A percentile compares a stretch with the other conserved stretches of the same genome.
phyloP scores from a whole-genome alignment of 1,284 basidiomycete species.

The Somion occarium region DNA sequence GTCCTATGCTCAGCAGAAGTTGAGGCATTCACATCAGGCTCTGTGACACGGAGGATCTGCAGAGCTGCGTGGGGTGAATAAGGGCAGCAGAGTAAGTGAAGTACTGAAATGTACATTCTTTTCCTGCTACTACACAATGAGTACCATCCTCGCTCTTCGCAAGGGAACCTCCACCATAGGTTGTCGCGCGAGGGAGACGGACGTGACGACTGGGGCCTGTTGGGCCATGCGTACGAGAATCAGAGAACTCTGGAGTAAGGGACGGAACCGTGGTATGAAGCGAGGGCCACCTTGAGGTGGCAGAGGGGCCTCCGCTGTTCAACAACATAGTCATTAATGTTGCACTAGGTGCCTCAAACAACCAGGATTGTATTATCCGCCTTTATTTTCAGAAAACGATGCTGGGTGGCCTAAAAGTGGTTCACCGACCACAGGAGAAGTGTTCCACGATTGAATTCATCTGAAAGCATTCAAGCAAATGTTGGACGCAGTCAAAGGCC shows the following conservation, averaged over 20 bases:
- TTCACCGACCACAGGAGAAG: too few species aligned
- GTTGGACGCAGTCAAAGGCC: too few species aligned
- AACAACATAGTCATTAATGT: too few species aligned
- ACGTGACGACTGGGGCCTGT: conserved; percentile 46
- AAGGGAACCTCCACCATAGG: conserved; percentile 58
- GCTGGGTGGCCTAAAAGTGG: too few species aligned
- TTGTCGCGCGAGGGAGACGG: conserved; percentile 46
- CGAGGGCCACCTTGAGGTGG: conserved; percentile 17
- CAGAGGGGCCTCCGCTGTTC: not conserved
- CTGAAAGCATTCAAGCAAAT: too few species aligned
- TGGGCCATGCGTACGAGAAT: conserved; percentile 40
- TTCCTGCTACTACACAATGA: conserved; percentile 66
- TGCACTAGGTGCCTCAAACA: too few species aligned
- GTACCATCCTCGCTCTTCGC: conserved; percentile 60
- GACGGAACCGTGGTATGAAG: conserved; percentile 14
- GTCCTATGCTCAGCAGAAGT: conserved; percentile 43
- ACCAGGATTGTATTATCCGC: too few species aligned
- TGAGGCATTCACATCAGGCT: conserved; percentile 30
- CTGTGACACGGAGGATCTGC: conserved; percentile 55
- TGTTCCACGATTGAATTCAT: too few species aligned
- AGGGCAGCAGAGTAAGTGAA: conserved; percentile 5
- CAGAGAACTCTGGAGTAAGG: conserved; percentile 32
- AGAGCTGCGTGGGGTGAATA: conserved; percentile 41
- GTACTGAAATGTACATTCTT: conserved; percentile 50
- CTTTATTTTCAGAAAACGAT: too few species aligned